Evolutionary conservation across 2,329 filamentous ascomycete genomes (phyloP).

Genomic region (Fusarium sp.): DNA sequence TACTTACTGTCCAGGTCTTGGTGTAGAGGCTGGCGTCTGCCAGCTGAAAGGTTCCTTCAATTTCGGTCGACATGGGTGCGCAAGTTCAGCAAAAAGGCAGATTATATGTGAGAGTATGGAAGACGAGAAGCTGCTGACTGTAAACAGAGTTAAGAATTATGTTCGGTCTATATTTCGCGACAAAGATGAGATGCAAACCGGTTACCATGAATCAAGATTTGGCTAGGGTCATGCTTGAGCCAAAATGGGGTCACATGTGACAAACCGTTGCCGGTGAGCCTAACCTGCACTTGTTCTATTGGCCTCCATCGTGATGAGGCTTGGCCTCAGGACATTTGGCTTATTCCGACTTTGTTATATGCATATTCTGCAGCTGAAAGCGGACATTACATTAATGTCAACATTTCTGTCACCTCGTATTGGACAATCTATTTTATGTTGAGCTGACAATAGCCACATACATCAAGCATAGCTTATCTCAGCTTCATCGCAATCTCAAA

Average conservation of each 20-base stretch:
- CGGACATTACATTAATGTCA: not conserved
- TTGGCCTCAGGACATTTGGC: slow-evolving; percentile 1
- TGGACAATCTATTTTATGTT: not conserved
- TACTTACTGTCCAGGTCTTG: slow-evolving; percentile 69
- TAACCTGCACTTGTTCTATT: slow-evolving; percentile 29
- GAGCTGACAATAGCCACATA: not conserved
- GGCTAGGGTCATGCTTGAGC: slow-evolving; percentile 24
- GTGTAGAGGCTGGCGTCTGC: slow-evolving; percentile 63
- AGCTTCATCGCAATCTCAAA: not conserved
- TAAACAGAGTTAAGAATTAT: not conserved
- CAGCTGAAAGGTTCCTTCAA: slow-evolving; percentile 64
- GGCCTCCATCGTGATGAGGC: slow-evolving; percentile 14
- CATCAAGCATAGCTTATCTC: not conserved
- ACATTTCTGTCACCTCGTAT: not conserved
- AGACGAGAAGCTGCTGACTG: not conserved
- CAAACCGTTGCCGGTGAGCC: slow-evolving; percentile 28
- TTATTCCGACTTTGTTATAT: not conserved
- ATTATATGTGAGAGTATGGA: not conserved
- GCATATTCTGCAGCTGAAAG: not conserved
- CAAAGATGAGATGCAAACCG: not conserved
- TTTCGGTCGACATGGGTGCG: slow-evolving; percentile 53
- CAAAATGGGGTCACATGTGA: slow-evolving; percentile 39
- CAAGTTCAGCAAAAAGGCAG: not conserved
- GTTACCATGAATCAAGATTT: not conserved
- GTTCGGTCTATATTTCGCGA: not conserved